phyloP scores from a whole-genome alignment of 805 yeast species.

The Sugiyamaella chiloensis region DNA sequence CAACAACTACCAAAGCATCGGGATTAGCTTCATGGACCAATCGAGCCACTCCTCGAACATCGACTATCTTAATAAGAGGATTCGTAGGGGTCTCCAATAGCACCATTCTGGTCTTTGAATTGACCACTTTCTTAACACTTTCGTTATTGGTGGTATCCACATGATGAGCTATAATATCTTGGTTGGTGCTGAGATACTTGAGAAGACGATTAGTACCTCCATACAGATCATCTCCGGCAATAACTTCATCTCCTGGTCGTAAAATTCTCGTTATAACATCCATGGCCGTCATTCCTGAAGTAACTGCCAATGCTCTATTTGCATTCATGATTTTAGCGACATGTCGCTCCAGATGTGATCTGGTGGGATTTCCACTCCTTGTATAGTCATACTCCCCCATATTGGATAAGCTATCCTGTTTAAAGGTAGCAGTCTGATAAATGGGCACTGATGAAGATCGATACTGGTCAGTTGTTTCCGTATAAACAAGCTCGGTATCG shows the following conservation, averaged over 20 bases:
- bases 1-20: constrained; percentile 75
- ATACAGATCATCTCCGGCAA: constrained; percentile 92
- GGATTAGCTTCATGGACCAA: constrained; percentile 68
- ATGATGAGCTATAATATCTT: constrained; percentile 65
- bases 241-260: constrained; percentile 79
- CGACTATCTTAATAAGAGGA: constrained; percentile 85
- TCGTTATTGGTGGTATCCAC: constrained; percentile 76
- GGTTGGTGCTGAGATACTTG: constrained; percentile 62
- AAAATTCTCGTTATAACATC: constrained; percentile 78
- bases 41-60: constrained; percentile 62
- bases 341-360: constrained; percentile 76
- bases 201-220: constrained; percentile 91
- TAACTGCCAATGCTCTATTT: constrained; percentile 72
- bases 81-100: constrained; percentile 91
- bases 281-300: constrained; percentile 89
- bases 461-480: constrained; percentile 63
- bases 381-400: constrained; percentile 86
- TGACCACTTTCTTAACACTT: constrained; percentile 55
- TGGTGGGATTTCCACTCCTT: constrained; percentile 90
- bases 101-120: constrained; percentile 63
- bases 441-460: constrained; percentile 83
- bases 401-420: constrained; percentile 65
- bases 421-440: constrained; percentile 93
- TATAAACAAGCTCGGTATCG: constrained; percentile 68
- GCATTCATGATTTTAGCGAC: constrained; percentile 77